Conservation (phyloP, 1,139 yeast genomes). For the Lipomyces yarrowii region DNA sequence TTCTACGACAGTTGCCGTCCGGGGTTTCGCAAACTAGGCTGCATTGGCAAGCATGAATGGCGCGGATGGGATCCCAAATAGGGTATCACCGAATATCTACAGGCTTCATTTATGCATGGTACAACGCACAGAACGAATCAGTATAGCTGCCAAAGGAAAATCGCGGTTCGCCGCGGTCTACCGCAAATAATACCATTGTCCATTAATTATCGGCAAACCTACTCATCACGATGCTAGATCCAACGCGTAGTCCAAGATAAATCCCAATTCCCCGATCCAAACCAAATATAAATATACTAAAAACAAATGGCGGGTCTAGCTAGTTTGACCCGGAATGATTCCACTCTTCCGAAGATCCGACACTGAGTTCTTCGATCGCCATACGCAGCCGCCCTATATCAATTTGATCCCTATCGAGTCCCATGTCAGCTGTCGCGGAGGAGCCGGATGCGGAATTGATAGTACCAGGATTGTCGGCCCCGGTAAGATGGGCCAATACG, state of each 20-base stretch:
- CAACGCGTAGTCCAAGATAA: too few relatives aligned
- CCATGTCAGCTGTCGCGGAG: background rate
- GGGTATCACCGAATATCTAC: too few relatives aligned
- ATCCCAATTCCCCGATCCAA: background rate
- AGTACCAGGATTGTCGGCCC: background rate
- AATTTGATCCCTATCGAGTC: background rate
- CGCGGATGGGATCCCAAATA: too few relatives aligned
- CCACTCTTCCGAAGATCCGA: background rate
- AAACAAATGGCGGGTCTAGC: background rate
- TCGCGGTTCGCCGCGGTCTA: too few relatives aligned
- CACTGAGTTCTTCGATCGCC: constrained; percentile 6
- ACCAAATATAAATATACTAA: background rate
- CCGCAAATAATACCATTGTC: too few relatives aligned
- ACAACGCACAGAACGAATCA: too few relatives aligned
- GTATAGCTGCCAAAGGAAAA: too few relatives aligned
- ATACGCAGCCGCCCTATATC: constrained; percentile 4
- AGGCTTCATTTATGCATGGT: too few relatives aligned
- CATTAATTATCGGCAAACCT: too few relatives aligned
- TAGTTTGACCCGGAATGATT: background rate
- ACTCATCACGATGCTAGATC: too few relatives aligned
- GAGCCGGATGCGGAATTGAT: background rate
- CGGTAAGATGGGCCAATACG: constrained; percentile 22
- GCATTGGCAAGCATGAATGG: too few relatives aligned
- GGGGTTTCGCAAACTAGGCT: background rate
- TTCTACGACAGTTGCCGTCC: too few relatives aligned